A percentile compares a stretch with the other conserved stretches of the same genome.
phyloP scores from a whole-genome alignment of 768 basidiomycete genomes.

The Boletus subcaerulescens region DNA sequence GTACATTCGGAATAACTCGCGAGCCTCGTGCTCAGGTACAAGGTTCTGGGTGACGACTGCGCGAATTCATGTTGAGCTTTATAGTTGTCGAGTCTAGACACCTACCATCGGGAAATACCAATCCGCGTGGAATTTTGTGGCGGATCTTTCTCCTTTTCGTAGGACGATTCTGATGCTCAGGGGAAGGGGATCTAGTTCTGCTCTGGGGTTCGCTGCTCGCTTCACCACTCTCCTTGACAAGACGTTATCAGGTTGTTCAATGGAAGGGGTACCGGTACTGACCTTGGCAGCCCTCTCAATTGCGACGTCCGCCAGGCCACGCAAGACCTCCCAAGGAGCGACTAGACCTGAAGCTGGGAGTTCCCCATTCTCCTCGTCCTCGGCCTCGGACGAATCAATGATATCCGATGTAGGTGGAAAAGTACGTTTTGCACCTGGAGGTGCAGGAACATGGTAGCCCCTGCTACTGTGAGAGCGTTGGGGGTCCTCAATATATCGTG shows the following conservation, averaged over 20 bases:
- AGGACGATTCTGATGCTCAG: slow-evolving; percentile 66
- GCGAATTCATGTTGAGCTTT: slow-evolving; percentile 1
- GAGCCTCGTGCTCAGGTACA: slow-evolving; percentile 78
- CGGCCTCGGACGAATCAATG: slow-evolving; percentile 79
- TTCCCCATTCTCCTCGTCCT: slow-evolving; percentile 79
- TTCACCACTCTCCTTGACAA: slow-evolving; percentile 68
- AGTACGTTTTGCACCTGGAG: slow-evolving; percentile 54
- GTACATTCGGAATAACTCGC: slow-evolving; percentile 83
- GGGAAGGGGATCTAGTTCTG: slow-evolving; percentile 69
- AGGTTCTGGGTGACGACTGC: slow-evolving; percentile 82
- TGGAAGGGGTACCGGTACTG: slow-evolving; percentile 13
- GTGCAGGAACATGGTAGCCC: slow-evolving; percentile 31
- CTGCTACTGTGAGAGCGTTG: slow-evolving; percentile 29
- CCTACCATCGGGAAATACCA: slow-evolving; percentile 77
- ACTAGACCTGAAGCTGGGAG: slow-evolving; percentile 78
- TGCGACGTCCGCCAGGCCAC: slow-evolving; percentile 79
- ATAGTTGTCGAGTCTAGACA: background rate
- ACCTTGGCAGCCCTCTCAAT: slow-evolving; percentile 78
- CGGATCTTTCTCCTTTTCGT: slow-evolving; percentile 69
- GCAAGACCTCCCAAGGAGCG: slow-evolving; percentile 83
- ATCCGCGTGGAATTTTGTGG: slow-evolving; percentile 53
- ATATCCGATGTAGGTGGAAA: slow-evolving; percentile 62
- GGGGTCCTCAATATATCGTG: slow-evolving; percentile 50
- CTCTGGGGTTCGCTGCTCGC: slow-evolving; percentile 68
- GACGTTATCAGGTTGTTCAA: slow-evolving; percentile 9